Evolutionary conservation across 495 filamentous ascomycete species (phyloP).

Genomic region (Aspergillus nidulans): DNA sequence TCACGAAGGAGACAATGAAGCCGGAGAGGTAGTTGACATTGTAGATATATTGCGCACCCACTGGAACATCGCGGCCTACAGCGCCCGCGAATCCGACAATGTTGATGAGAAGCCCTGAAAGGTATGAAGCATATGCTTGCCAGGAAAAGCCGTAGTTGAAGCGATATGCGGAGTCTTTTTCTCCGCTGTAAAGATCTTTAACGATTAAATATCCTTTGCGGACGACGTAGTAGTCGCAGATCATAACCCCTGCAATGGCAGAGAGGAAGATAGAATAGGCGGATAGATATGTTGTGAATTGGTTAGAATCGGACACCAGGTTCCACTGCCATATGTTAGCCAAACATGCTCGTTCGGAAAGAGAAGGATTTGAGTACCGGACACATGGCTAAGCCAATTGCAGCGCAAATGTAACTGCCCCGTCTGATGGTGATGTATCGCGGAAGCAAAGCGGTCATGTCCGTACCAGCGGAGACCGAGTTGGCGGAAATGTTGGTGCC

Average conservation of each 20-base stretch:
- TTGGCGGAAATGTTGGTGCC: constrained; percentile 95
- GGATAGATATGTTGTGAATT: constrained; percentile 91
- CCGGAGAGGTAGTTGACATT: constrained; percentile 87
- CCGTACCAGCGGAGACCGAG: constrained; percentile 82
- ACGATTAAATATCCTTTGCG: constrained; percentile 78
- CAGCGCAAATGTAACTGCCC: constrained; percentile 84
- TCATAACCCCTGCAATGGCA: constrained; percentile 86
- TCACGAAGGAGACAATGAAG: constrained; percentile 60
- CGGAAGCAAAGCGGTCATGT: constrained; percentile 86
- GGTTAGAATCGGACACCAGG: constrained; percentile 70
- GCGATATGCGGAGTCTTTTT: constrained; percentile 64
- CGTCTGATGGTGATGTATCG: constrained; percentile 85
- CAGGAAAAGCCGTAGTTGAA: constrained; percentile 72
- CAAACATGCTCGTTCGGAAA: background rate
- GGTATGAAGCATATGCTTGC: constrained; percentile 79
- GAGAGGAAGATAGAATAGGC: constrained; percentile 95
- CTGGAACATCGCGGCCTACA: constrained; percentile 64
- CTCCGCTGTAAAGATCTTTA: constrained; percentile 72
- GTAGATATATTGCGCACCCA: constrained; percentile 83
- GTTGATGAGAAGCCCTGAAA: constrained; percentile 84
- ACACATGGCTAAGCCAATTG: constrained; percentile 80
- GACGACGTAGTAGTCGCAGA: constrained; percentile 86
- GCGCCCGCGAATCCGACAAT: constrained; percentile 88
- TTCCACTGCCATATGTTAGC: constrained; percentile 53
- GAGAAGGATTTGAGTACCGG: constrained; percentile 43